phyloP scores from a whole-genome alignment of 345 rosid species.

The Hibiscus syriacus region DNA sequence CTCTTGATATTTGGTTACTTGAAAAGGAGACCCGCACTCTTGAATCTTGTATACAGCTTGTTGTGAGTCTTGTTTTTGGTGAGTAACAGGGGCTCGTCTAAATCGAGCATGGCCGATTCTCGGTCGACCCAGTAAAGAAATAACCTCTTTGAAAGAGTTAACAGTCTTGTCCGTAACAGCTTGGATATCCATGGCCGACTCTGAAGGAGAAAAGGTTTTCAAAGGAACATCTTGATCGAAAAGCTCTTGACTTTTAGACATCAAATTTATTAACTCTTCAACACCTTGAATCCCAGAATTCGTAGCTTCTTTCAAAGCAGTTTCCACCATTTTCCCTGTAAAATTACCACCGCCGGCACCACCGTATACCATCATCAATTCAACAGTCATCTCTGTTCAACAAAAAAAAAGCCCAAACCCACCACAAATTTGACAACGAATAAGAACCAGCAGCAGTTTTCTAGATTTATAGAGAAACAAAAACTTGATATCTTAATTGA shows the following conservation, averaged over 20 bases:
- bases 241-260: conserved; percentile 31
- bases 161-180: no score
- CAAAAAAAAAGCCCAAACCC: not conserved
- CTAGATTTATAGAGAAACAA: not conserved
- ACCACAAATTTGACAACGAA: not conserved
- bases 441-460: not conserved
- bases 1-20: no score
- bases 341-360: conserved; percentile 25
- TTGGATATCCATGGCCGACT: conserved; percentile 33
- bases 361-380: conserved; percentile 45
- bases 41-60: conserved; percentile 13
- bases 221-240: conserved; percentile 9
- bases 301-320: conserved; percentile 59
- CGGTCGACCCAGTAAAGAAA: conserved; percentile 56
- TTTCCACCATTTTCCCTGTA: conserved; percentile 37
- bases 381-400: conserved; percentile 48
- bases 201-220: not conserved
- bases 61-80: conserved; percentile 5
- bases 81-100: conserved; percentile 41
- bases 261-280: conserved; percentile 53
- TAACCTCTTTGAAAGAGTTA: no score
- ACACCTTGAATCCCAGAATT: conserved; percentile 80
- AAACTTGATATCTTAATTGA: no score
- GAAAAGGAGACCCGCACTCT: conserved; percentile 10
- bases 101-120: conserved; percentile 91